These are phyloP conservation scores for Termitomyces sp. DNA, from an alignment of 768 basidiomycete species.

Conservation along the genomic window DNA sequence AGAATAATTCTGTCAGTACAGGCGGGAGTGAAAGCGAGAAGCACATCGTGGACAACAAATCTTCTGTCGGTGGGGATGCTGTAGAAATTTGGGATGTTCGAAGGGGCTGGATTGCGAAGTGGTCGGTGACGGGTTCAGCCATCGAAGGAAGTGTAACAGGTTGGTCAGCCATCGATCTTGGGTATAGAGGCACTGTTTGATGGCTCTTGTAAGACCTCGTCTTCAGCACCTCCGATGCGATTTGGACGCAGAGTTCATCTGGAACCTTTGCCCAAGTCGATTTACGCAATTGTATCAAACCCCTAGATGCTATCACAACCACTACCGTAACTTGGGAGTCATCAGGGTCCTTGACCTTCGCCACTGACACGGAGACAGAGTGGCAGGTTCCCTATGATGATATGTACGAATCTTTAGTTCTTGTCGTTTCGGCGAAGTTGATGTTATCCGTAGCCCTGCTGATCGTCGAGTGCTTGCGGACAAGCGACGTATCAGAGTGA, in stretches of 20 bases:
- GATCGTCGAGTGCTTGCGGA: slow-evolving; percentile 26
- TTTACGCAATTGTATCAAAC: slow-evolving; percentile 54
- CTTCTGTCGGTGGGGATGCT: slow-evolving; percentile 38
- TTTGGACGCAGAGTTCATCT: slow-evolving; percentile 70
- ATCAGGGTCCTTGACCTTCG: slow-evolving; percentile 60
- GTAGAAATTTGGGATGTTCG: slow-evolving; percentile 88
- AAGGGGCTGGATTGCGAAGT: slow-evolving; percentile 77
- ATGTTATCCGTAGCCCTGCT: slow-evolving; percentile 26
- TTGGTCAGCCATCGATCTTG: slow-evolving; percentile 19
- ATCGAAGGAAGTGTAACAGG: slow-evolving; percentile 74
- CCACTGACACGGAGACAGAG: slow-evolving; percentile 40
- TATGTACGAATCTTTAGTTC: slow-evolving; percentile 36
- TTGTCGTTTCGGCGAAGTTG: neutral
- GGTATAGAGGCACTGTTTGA: neutral
- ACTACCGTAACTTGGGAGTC: slow-evolving; percentile 62
- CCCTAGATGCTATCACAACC: slow-evolving; percentile 63
- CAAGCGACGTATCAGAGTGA: slow-evolving; percentile 33
- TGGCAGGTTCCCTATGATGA: slow-evolving; percentile 82
- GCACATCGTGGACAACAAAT: slow-evolving; percentile 6
- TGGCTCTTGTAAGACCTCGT: slow-evolving; percentile 44
- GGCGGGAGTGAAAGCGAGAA: slow-evolving; percentile 7
- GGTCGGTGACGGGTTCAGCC: slow-evolving; percentile 60
- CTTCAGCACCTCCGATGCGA: slow-evolving; percentile 63
- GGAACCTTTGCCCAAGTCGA: slow-evolving; percentile 81
- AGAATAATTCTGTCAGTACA: slow-evolving; percentile 9